phyloP scores from a whole-genome alignment of 345 rosid genomes.

The Heritiera fomes region DNA sequence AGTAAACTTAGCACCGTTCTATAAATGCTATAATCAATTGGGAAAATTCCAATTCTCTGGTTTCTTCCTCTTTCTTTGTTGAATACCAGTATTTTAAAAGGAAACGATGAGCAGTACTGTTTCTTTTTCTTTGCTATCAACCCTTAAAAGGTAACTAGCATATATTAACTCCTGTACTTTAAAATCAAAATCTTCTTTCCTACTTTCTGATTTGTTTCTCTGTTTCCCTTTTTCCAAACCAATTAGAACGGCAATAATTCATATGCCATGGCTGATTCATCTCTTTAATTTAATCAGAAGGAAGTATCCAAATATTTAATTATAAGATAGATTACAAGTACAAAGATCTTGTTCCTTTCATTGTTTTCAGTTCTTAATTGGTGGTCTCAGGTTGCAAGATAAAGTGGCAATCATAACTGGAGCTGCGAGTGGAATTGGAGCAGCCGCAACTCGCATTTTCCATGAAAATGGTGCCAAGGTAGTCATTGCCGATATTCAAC shows the following conservation, averaged over 20 bases:
- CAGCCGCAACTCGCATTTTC: constrained; percentile 24
- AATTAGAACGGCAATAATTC: too few species aligned
- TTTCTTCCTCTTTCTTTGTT: background rate
- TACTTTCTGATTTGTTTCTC: too few species aligned
- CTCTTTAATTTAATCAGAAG: too few species aligned
- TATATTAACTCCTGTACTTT: too few species aligned
- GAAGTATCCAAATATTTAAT: too few species aligned
- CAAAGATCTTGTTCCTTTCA: too few species aligned
- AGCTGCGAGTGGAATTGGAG: constrained; percentile 31
- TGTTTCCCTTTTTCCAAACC: too few species aligned
- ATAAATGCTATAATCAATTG: background rate
- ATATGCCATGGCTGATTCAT: too few species aligned
- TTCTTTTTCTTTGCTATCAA: background rate
- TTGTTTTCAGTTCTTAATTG: too few species aligned
- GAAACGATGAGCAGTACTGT: background rate
- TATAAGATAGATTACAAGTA: too few species aligned
- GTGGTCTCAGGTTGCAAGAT: background rate
- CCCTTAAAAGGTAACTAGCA: background rate
- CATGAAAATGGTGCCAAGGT: constrained; percentile 40
- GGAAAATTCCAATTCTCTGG: background rate
- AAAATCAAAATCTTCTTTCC: too few species aligned
- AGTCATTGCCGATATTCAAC: constrained; percentile 43
- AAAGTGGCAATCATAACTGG: background rate
- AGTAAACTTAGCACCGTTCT: too few species aligned
- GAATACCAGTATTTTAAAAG: background rate